These are phyloP conservation scores for Digitaria exilis DNA, from an alignment of 202 grass and related monocot species.

Conservation along the genomic window DNA sequence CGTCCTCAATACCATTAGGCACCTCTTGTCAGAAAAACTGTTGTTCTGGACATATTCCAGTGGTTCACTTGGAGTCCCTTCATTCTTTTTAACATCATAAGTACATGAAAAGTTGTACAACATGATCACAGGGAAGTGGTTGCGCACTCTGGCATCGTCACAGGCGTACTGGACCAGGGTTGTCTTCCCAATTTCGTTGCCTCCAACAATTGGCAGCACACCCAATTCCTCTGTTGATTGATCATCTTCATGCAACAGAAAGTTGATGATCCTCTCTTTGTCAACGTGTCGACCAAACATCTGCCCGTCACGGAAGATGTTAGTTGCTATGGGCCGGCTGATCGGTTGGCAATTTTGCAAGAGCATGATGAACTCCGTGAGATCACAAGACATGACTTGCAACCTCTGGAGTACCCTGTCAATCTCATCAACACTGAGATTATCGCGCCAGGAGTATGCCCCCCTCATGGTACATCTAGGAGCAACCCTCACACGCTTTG, in stretches of 20 bases:
- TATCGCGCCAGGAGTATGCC: neutral
- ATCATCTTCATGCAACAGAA: slow-evolving; percentile 32
- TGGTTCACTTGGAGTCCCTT: neutral
- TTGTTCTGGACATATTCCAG: neutral
- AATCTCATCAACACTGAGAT: neutral
- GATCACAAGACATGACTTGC: slow-evolving; percentile 21
- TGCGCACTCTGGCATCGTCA: slow-evolving; percentile 43
- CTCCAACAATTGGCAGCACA: slow-evolving; percentile 43
- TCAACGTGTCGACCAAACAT: slow-evolving; percentile 59
- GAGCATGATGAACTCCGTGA: slow-evolving; percentile 51
- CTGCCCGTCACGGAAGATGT: slow-evolving; percentile 44
- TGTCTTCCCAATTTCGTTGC: slow-evolving; percentile 42
- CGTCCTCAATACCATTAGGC: neutral
- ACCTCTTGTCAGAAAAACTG: neutral
- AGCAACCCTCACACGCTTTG: slow-evolving; percentile 42
- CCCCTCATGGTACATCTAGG: neutral
- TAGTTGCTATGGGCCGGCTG: slow-evolving; percentile 37
- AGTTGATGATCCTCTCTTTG: slow-evolving; percentile 55
- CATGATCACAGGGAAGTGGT: slow-evolving; percentile 38
- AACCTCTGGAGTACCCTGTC: slow-evolving; percentile 29
- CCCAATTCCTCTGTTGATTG: neutral
- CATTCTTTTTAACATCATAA: neutral
- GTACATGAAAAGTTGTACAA: slow-evolving; percentile 20
- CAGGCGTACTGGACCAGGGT: slow-evolving; percentile 50
- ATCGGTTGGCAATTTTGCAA: slow-evolving; percentile 26